Base-by-base conservation (phyloP, 202 grass and related monocot species). In the Dendrocalamus latiflorus region DNA sequence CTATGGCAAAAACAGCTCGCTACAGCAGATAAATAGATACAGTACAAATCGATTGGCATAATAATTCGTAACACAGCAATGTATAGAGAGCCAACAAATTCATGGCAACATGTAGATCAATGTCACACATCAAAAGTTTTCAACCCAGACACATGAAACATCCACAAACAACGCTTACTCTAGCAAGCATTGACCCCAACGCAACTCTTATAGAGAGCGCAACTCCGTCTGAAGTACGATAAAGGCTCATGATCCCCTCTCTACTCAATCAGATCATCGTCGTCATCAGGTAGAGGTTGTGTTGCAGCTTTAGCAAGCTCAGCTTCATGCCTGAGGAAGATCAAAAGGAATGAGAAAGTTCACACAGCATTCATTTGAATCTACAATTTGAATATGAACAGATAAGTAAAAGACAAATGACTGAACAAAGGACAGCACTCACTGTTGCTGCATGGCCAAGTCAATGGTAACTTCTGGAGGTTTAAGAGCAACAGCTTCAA, bases 361-460 rank as follows among this genome's bases (percentile, higher is more conserved):
- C 20, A 24, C 57, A 6, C 22, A 2, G 24, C 12, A 1, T 60
- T 62, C 7, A 63, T 8, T 17, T 16, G 25, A 62, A 62, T 33
- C 56, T 25, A 30, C 25, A 34, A 56, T 15, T 8, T 16, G 8
- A 43, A 13, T 51, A 80, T 6, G 17, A 24, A 30, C 39, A 50
- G 1, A 37, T 6, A 0, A 22, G 43, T 3, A 9, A 16, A 62
- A 25, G 24, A 58, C 12, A 26, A 12, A 60, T 18, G 4, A 43
- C 3, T 15, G 3, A 14, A 60, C 9, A 20, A 61, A 37, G 20
- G 0, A 12, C 5, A 30, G 3, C 62, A 96, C 93, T 91, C 66
- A 97, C 91, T 89, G 91, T 75, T 97, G 93, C 85, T 97, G 93
- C 85, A 92, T 90, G 21, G 91, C 88, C 84, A 97, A 34, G 74